Conservation (phyloP, 2,329 filamentous ascomycete genomes). For the Ceratocystis diversiconidia region DNA sequence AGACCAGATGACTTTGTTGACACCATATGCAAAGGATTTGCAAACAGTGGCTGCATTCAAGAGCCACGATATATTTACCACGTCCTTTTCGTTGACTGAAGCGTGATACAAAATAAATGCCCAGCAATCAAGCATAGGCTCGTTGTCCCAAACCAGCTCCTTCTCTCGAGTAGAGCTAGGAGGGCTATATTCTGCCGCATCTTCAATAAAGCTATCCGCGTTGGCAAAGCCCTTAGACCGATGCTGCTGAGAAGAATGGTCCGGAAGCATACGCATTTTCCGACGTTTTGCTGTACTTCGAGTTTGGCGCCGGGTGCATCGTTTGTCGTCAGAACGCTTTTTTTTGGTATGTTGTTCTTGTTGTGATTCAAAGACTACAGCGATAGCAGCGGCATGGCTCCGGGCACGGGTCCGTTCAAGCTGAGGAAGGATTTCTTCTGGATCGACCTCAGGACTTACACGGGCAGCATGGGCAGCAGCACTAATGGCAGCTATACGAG, state of each 20-base stretch:
- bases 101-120: conserved; percentile 8
- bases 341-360: neutral
- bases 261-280: neutral
- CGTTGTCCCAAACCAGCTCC: neutral
- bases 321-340: neutral
- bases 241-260: neutral
- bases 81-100: conserved; percentile 1
- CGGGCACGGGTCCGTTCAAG: conserved; percentile 15
- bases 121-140: conserved; percentile 13
- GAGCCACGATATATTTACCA: conserved; percentile 5
- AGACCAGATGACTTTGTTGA: neutral
- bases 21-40: conserved; percentile 1
- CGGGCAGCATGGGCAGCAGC: neutral
- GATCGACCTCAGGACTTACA: conserved; percentile 4
- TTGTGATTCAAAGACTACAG: neutral
- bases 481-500: conserved; percentile 7
- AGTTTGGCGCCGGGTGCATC: neutral
- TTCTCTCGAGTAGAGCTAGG: neutral
- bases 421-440: conserved; percentile 6
- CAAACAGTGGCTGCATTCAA: neutral
- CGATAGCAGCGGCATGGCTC: conserved; percentile 13
- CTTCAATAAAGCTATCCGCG: neutral
- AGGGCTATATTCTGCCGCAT: neutral
- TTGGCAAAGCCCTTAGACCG: neutral
- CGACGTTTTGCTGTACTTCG: conserved; percentile 3